phyloP scores from a whole-genome alignment of 257 asterid genomes.

The Solanum clarkiae region DNA sequence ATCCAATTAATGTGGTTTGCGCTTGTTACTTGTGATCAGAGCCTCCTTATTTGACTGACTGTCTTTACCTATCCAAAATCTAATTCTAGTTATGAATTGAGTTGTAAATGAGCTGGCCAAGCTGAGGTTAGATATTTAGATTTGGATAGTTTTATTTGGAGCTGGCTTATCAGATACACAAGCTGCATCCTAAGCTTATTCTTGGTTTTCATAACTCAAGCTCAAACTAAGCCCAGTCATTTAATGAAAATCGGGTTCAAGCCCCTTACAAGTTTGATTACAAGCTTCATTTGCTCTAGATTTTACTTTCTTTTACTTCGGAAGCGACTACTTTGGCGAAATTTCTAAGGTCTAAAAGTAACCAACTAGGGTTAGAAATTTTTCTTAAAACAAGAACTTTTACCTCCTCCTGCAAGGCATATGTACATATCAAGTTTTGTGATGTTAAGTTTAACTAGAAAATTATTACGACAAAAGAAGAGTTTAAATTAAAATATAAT shows the following conservation, averaged over 20 bases:
- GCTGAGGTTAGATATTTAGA: neutral
- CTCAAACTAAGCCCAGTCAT: neutral
- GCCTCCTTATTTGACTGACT: neutral
- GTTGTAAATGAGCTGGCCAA: neutral
- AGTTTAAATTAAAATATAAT: too few species aligned
- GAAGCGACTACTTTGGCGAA: too few species aligned
- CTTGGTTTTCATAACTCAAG: neutral
- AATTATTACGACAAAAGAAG: too few species aligned
- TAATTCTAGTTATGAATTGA: neutral
- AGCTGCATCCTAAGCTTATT: neutral
- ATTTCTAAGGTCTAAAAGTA: neutral
- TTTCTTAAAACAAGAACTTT: neutral
- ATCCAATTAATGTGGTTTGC: neutral
- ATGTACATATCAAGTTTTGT: neutral
- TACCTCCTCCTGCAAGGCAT: neutral
- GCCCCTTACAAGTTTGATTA: neutral
- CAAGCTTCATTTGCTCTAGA: neutral
- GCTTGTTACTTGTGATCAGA: neutral
- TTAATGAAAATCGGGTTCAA: neutral
- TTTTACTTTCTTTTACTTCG: too few species aligned
- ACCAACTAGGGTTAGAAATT: neutral
- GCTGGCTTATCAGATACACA: neutral
- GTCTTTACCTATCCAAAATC: neutral
- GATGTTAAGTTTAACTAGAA: too few species aligned
- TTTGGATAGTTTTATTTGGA: neutral